phyloP scores from a whole-genome alignment of 2,329 filamentous ascomycete species.

The Akanthomyces dipterigenus region DNA sequence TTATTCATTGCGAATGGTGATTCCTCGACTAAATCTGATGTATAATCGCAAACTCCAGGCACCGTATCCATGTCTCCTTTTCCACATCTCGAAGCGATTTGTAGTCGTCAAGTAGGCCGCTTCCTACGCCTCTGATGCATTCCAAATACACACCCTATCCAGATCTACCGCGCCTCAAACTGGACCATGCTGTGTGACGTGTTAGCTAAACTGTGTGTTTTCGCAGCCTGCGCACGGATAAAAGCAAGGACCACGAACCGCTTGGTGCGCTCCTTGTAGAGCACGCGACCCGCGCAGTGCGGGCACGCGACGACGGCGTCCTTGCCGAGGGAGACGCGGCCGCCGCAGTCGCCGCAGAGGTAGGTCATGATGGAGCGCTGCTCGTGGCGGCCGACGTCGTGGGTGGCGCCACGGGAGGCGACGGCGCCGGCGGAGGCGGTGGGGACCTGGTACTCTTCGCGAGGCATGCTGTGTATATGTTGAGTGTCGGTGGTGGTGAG shows the following conservation, averaged over 20 bases:
- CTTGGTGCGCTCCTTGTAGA: constrained; percentile 98
- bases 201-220: constrained; percentile 15
- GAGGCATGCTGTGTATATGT: constrained; percentile 43
- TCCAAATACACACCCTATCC: neutral
- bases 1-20: neutral
- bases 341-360: constrained; percentile 39
- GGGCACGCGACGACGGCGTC: constrained; percentile 44
- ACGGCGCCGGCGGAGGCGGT: constrained; percentile 40
- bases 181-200: constrained; percentile 79
- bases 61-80: neutral
- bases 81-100: neutral
- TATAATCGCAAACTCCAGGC: constrained; percentile 10
- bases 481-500: neutral
- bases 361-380: constrained; percentile 32
- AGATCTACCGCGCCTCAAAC: constrained; percentile 76
- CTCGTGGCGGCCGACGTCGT: constrained; percentile 34
- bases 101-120: neutral
- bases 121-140: neutral
- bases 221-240: neutral
- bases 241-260: constrained; percentile 47
- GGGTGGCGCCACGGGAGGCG: constrained; percentile 33
- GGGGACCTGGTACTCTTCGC: constrained; percentile 73
- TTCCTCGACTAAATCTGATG: neutral
- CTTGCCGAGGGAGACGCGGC: constrained; percentile 32
- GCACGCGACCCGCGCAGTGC: constrained; percentile 79